Evolutionary conservation across 2,329 filamentous ascomycete species (phyloP).

Genomic region (Diaporthe humulicola): DNA sequence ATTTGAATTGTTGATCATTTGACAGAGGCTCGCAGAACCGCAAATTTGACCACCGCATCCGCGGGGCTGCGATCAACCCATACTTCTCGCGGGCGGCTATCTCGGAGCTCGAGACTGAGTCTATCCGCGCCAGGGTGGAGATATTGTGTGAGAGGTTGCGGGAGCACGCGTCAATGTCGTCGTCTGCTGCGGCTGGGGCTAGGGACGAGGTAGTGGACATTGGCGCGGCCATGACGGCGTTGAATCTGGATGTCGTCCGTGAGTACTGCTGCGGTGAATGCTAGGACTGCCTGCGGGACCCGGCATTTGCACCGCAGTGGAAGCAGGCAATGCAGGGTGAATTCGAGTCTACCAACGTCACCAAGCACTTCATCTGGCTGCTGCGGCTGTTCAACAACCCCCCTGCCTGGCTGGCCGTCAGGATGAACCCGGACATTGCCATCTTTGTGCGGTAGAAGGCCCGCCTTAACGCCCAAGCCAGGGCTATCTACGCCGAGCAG

Average conservation of each 20-base stretch:
- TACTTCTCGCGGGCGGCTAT: constrained; percentile 30
- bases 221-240: neutral
- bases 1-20: no score
- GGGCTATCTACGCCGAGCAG: constrained; percentile 13
- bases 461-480: neutral
- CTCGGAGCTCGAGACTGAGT: constrained; percentile 6
- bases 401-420: constrained; percentile 38
- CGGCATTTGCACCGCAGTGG: constrained; percentile 44
- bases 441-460: constrained; percentile 1
- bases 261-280: constrained; percentile 24
- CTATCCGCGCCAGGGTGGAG: neutral
- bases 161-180: neutral
- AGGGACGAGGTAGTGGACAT: constrained; percentile 6
- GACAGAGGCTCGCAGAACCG: no score
- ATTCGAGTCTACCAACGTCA: constrained; percentile 11
- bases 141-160: neutral
- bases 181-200: neutral
- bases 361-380: constrained; percentile 22
- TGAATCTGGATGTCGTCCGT: neutral
- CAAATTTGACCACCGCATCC: no score
- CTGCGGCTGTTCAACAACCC: constrained; percentile 3
- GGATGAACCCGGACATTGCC: constrained; percentile 4
- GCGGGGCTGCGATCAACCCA: neutral
- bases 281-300: constrained; percentile 42
- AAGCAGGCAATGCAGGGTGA: constrained; percentile 14